Conservation (phyloP, 768 basidiomycete genomes). For the Mycena indigotica region DNA sequence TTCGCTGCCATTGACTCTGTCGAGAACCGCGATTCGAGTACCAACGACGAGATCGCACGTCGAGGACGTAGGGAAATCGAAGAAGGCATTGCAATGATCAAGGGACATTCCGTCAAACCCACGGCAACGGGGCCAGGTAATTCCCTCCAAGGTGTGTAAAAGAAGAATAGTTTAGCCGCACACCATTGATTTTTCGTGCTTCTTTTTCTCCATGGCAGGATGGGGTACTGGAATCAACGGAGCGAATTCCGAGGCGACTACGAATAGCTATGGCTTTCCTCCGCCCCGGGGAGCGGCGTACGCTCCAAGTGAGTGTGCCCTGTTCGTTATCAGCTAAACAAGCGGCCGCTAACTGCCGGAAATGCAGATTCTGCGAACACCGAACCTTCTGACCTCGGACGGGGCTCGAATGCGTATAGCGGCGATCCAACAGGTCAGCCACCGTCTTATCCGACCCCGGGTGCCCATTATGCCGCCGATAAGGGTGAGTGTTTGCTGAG, state of each 20-base stretch:
- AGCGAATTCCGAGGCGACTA: slow-evolving; percentile 12
- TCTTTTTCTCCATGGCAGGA: slow-evolving; percentile 5
- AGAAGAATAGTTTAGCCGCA: neutral
- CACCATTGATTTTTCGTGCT: neutral
- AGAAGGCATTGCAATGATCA: slow-evolving; percentile 37
- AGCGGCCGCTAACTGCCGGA: neutral
- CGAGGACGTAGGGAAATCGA: slow-evolving; percentile 44
- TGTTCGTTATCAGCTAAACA: neutral
- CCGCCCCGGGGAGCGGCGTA: slow-evolving; percentile 15
- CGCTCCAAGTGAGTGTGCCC: slow-evolving; percentile 12
- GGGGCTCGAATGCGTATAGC: slow-evolving; percentile 13
- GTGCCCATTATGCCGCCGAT: slow-evolving; percentile 7
- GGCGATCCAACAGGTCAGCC: slow-evolving; percentile 2
- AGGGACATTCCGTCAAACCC: neutral
- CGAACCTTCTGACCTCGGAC: slow-evolving; percentile 8
- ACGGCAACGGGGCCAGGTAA: neutral
- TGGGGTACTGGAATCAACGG: slow-evolving; percentile 22
- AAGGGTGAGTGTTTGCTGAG: neutral
- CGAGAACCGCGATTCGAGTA: slow-evolving; percentile 27
- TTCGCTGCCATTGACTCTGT: slow-evolving; percentile 43
- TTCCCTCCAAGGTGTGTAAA: slow-evolving; percentile 18
- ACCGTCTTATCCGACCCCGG: slow-evolving; percentile 8
- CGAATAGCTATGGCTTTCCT: slow-evolving; percentile 13
- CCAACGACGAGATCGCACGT: slow-evolving; percentile 38
- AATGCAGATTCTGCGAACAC: slow-evolving; percentile 14